phyloP scores from a whole-genome alignment of 1,284 basidiomycete species.

The Chondrostereum purpureum region DNA sequence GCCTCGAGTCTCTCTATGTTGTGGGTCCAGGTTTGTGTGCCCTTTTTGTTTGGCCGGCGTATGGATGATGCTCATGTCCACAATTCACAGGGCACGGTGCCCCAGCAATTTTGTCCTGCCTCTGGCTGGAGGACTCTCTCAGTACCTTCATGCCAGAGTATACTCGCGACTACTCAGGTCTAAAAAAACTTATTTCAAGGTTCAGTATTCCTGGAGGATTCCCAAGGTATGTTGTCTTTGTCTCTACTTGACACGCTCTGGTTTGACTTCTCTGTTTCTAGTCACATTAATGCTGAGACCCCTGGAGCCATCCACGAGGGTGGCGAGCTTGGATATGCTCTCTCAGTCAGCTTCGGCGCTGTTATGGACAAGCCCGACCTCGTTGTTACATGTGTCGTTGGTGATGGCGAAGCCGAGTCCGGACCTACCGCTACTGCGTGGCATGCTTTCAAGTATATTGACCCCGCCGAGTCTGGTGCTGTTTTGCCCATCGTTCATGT shows the following conservation, averaged over 20 bases:
- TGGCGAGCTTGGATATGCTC: conserved; percentile 84
- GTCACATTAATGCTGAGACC: conserved; percentile 73
- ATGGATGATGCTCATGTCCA: background rate
- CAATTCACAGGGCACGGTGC: conserved; percentile 63
- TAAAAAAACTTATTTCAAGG: conserved; percentile 57
- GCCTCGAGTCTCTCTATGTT: conserved; percentile 60
- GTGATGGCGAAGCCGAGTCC: conserved; percentile 85
- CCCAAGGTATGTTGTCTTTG: conserved; percentile 37
- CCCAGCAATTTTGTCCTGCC: conserved; percentile 71
- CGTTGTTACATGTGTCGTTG: conserved; percentile 72
- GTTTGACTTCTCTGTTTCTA: conserved; percentile 18
- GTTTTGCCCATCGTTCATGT: conserved; percentile 84
- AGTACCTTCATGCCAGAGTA: conserved; percentile 69
- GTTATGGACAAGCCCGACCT: conserved; percentile 88
- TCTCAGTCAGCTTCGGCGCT: conserved; percentile 77
- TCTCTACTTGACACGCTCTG: background rate
- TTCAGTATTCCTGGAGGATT: conserved; percentile 67
- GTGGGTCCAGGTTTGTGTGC: conserved; percentile 52
- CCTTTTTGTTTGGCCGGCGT: background rate
- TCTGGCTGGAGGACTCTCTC: conserved; percentile 81
- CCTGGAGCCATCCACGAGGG: conserved; percentile 89
- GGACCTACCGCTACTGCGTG: conserved; percentile 81
- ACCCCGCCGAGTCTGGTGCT: conserved; percentile 86
- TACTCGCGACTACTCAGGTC: conserved; percentile 54
- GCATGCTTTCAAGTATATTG: conserved; percentile 84